Percentiles rank a stretch among this genome's conserved stretches.
phyloP scores from a whole-genome alignment of 108 stramenopile species.

The Discostella pseudostelligera region DNA sequence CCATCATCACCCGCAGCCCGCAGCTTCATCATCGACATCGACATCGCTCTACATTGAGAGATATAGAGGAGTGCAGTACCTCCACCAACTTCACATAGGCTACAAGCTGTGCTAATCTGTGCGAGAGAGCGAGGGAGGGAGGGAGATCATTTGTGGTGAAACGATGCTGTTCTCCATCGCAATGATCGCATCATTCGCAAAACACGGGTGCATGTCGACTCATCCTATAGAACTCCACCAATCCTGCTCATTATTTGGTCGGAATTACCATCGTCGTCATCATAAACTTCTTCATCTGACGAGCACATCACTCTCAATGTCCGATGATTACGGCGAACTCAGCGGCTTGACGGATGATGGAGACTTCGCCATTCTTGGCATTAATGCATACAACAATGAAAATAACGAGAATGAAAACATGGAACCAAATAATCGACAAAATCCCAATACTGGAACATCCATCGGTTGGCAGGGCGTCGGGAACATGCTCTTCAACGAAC shows the following conservation, averaged over 20 bases:
- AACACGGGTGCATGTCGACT: neutral
- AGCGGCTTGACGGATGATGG: slow-evolving; percentile 6
- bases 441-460: slow-evolving; percentile 17
- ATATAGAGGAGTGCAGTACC: no score
- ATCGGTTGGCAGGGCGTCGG: slow-evolving; percentile 31
- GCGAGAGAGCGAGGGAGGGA: neutral
- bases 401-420: neutral
- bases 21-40: no score
- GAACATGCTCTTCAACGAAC: slow-evolving; percentile 36
- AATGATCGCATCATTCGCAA: neutral
- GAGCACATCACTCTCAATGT: no score
- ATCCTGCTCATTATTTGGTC: neutral
- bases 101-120: no score
- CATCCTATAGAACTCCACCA: neutral
- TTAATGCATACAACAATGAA: neutral
- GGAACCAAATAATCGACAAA: neutral
- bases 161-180: neutral
- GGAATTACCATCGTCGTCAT: no score
- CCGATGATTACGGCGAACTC: neutral
- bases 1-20: no score
- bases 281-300: no score
- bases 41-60: no score
- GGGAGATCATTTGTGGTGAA: neutral
- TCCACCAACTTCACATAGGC: no score
- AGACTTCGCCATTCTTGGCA: slow-evolving; percentile 9